Percentiles rank a stretch among this genome's conserved stretches.
Evolutionary conservation across 2,329 filamentous ascomycete species (phyloP).

Genomic region (Calonectria hongkongensis): DNA sequence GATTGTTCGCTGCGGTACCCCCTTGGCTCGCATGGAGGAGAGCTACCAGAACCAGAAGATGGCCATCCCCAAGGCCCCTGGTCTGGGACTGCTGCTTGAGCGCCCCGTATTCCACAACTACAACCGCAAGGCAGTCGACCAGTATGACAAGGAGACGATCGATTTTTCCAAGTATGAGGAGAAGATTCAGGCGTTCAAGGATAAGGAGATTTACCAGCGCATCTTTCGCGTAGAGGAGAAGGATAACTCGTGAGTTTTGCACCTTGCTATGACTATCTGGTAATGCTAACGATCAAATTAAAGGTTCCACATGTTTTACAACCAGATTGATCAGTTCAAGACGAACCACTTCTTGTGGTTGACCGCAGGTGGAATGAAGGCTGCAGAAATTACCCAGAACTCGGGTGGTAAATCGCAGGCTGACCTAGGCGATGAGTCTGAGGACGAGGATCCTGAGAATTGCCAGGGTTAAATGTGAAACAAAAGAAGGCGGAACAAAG

Average conservation of each 20-base stretch:
- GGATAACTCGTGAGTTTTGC: conserved; percentile 83
- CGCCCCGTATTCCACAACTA: conserved; percentile 93
- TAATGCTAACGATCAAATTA: conserved; percentile 42
- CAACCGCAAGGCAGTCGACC: conserved; percentile 82
- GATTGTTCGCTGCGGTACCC: conserved; percentile 88
- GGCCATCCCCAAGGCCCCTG: conserved; percentile 94
- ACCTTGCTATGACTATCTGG: neutral
- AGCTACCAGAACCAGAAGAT: conserved; percentile 84
- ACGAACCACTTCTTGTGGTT: conserved; percentile 84
- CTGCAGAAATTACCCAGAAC: conserved; percentile 66
- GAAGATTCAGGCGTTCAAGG: conserved; percentile 91
- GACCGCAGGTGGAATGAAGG: conserved; percentile 80
- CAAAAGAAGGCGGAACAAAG: conserved; percentile 6
- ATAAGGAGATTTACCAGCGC: conserved; percentile 91
- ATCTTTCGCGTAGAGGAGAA: conserved; percentile 94
- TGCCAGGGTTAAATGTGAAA: conserved; percentile 62
- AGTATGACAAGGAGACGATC: conserved; percentile 80
- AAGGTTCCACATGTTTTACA: conserved; percentile 86
- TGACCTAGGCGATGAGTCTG: conserved; percentile 71
- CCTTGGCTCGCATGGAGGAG: conserved; percentile 81
- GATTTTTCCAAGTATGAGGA: conserved; percentile 87
- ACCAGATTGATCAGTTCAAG: conserved; percentile 85
- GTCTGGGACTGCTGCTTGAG: conserved; percentile 90
- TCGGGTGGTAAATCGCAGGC: conserved; percentile 62
- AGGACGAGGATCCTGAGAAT: conserved; percentile 70